These are phyloP conservation scores for Diaporthe batatas DNA, from an alignment of 2,329 filamentous ascomycete species.

Conservation along the genomic window DNA sequence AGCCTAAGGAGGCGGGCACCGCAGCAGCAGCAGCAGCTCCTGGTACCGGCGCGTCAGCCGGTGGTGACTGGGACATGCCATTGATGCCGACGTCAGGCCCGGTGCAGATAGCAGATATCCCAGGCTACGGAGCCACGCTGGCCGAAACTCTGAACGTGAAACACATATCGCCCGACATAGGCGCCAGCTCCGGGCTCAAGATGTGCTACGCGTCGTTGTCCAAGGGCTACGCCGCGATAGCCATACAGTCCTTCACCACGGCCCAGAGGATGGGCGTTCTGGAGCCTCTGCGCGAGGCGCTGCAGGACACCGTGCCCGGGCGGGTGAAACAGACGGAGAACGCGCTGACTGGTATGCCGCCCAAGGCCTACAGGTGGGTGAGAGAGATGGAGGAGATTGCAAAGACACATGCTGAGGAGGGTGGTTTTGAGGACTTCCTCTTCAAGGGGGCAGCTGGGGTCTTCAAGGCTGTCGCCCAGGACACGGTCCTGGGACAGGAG, in stretches of 20 bases:
- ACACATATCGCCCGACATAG: conserved; percentile 63
- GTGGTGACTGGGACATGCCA: conserved; percentile 53
- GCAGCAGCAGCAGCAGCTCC: conserved; percentile 38
- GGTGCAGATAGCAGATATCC: conserved; percentile 54
- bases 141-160: conserved; percentile 60
- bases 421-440: conserved; percentile 69
- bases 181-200: conserved; percentile 71
- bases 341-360: conserved; percentile 68
- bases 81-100: conserved; percentile 61
- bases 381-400: conserved; percentile 83
- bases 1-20: conserved; percentile 46
- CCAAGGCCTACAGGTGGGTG: conserved; percentile 84
- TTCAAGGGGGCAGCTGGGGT: conserved; percentile 73
- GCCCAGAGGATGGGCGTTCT: conserved; percentile 74
- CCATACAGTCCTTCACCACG: conserved; percentile 78
- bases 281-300: conserved; percentile 67
- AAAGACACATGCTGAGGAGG: conserved; percentile 73
- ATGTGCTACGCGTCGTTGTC: conserved; percentile 74
- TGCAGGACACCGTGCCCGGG: conserved; percentile 64
- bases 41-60: conserved; percentile 40
- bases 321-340: conserved; percentile 61
- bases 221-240: conserved; percentile 77
- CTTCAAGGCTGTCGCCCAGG: conserved; percentile 72
- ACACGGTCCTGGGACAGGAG: conserved; percentile 67
- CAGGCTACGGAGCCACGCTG: conserved; percentile 57